Base-by-base conservation (phyloP, 1,139 yeast genomes). In the Pichia sp. region DNA sequence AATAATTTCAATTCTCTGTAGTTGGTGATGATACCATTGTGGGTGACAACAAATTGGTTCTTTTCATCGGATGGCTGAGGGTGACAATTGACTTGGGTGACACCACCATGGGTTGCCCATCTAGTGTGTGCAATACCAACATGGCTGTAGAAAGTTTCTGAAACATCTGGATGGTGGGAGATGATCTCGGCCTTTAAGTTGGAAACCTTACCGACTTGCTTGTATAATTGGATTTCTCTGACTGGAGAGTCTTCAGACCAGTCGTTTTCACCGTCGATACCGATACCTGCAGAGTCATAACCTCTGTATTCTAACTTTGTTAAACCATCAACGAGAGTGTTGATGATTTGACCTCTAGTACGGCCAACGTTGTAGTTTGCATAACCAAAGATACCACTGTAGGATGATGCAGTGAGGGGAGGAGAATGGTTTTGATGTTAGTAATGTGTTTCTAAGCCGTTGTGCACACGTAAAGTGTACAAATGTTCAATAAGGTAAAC, bases 21-120 rank as follows among this genome's bases (percentile, higher is more conserved):
- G 71, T 94, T 94, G 61, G 99, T 91, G 67, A 94, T 89, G 67
- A 94, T 93, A 77, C 99, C 99, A 62, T 94, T 94, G 73, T 94
- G 99, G 45, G 94, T 98, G 54, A 94, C 85, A 34, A 87, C 82
- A 63, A 94, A 94, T 67, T 91, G 96, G 58, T 85, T 85, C 45
- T 71, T 69, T 11, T 77, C 76, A 66, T 89, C 99, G 0, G 96
- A 88, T 59, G 94, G 75, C 66, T 93, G 99, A 45, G 99, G 99
- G 67, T 94, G 99, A 67, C 98, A 93, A 74, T 94, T 94, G 56
- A 71, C 65, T 52, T 77, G 81, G 60, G 79, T 81, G 48, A 98
- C 98, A 61, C 84, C 88, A 69, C 99, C 99, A 69, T 94, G 99
- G 39, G 99, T 94, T 41, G 99, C 99, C 99, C 99, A 94, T 75